phyloP scores from a whole-genome alignment of 2,329 filamentous ascomycete species.

The Fusarium temperatum region DNA sequence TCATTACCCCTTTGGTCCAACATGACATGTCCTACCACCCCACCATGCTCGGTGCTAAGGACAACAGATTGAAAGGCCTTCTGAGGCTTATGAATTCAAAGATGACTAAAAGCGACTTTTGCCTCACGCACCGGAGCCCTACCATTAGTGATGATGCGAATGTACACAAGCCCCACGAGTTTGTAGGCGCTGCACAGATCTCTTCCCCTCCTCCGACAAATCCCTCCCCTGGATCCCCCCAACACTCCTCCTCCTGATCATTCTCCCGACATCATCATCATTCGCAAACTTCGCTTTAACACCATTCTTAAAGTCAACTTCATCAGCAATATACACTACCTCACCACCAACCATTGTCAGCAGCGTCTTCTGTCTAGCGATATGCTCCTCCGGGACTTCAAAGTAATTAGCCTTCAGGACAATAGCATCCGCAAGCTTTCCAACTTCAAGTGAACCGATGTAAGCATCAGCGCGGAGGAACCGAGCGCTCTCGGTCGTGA shows the following conservation, averaged over 20 bases:
- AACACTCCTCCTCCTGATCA: not conserved
- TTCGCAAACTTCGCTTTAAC: constrained; percentile 24
- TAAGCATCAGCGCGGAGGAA: constrained; percentile 27
- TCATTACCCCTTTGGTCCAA: too few species aligned
- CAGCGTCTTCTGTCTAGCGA: constrained; percentile 30
- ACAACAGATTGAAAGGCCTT: too few species aligned
- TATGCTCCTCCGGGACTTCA: constrained; percentile 16
- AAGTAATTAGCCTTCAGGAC: constrained; percentile 30
- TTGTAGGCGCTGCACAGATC: not conserved
- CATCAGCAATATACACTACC: constrained; percentile 30
- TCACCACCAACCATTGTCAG: constrained; percentile 37
- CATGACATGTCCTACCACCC: too few species aligned
- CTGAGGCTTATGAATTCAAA: too few species aligned
- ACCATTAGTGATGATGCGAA: too few species aligned
- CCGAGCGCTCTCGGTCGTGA: constrained; percentile 17
- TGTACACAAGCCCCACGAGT: not conserved
- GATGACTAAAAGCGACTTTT: too few species aligned
- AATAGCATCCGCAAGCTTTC: constrained; percentile 35
- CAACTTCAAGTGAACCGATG: constrained; percentile 31
- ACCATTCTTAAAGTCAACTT: constrained; percentile 9
- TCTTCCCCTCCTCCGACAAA: not conserved
- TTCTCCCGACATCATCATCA: not conserved
- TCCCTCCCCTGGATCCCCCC: not conserved
- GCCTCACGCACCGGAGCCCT: too few species aligned
- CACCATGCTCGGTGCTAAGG: too few species aligned